Conservation (phyloP, 768 basidiomycete species). For the Boletales sp. region DNA sequence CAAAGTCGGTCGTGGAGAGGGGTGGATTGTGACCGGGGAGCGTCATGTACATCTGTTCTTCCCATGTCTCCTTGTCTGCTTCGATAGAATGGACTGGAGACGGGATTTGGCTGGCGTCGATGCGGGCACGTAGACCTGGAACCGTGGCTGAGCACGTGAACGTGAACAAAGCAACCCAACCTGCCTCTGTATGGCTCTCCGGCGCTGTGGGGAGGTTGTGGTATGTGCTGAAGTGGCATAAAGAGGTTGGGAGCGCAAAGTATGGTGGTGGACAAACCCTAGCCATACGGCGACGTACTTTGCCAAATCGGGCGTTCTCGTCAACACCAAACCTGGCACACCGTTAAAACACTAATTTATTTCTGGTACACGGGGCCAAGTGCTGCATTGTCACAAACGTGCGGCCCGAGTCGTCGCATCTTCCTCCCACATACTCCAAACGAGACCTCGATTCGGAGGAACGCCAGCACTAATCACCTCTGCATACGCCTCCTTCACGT, state of each 20-base stretch:
- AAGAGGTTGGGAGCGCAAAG: background rate
- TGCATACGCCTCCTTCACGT: slow-evolving; percentile 49
- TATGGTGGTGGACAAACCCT: background rate
- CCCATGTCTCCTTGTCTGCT: slow-evolving; percentile 75
- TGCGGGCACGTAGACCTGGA: slow-evolving; percentile 71
- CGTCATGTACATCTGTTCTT: slow-evolving; percentile 64
- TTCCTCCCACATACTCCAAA: slow-evolving; percentile 66
- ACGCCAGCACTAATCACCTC: slow-evolving; percentile 43
- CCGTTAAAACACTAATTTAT: too few relatives aligned
- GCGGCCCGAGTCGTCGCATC: slow-evolving; percentile 2
- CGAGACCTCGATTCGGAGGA: slow-evolving; percentile 51
- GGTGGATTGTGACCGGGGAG: slow-evolving; percentile 66
- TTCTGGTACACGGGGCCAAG: too few relatives aligned
- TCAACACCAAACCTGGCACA: too few relatives aligned
- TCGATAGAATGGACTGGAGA: slow-evolving; percentile 81
- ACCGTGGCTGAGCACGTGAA: slow-evolving; percentile 3
- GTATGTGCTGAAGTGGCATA: slow-evolving; percentile 38
- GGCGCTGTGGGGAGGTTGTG: slow-evolving; percentile 58
- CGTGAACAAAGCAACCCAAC: slow-evolving; percentile 2
- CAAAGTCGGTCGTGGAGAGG: slow-evolving; percentile 80
- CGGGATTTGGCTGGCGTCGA: slow-evolving; percentile 90
- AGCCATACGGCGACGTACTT: background rate
- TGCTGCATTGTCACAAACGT: slow-evolving; percentile 8
- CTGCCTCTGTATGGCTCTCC: slow-evolving; percentile 46
- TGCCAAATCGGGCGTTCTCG: too few relatives aligned